Percentiles rank a stretch among this genome's conserved stretches.
Evolutionary conservation across 768 basidiomycete genomes (phyloP).

Genomic region (Collybia nuda): DNA sequence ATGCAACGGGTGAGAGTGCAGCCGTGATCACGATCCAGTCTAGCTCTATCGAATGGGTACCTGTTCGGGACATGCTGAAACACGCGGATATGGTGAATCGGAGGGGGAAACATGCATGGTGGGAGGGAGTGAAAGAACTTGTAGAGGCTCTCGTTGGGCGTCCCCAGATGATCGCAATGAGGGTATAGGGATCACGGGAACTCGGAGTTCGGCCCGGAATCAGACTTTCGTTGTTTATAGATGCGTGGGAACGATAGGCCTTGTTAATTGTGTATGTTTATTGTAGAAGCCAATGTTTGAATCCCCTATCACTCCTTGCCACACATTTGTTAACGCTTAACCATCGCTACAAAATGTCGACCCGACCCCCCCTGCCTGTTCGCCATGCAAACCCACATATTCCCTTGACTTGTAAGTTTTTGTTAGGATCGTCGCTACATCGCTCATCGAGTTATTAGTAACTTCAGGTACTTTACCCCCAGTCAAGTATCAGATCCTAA

Average conservation of each 20-base stretch:
- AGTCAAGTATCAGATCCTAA: constrained; percentile 92
- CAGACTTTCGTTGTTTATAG: constrained; percentile 11
- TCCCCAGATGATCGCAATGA: constrained; percentile 41
- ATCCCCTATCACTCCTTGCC: constrained; percentile 12
- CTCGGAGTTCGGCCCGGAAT: neutral
- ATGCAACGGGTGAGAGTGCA: constrained; percentile 64
- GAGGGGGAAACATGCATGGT: constrained; percentile 78
- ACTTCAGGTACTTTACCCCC: constrained; percentile 48
- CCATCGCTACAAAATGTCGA: constrained; percentile 26
- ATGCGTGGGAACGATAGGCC: constrained; percentile 27
- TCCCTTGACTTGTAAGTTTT: constrained; percentile 38
- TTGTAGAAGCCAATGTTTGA: constrained; percentile 24
- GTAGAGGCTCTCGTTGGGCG: constrained; percentile 74
- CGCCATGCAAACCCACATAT: constrained; percentile 52
- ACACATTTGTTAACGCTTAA: neutral
- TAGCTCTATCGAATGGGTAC: constrained; percentile 77
- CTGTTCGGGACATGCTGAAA: constrained; percentile 78
- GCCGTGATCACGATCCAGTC: constrained; percentile 93
- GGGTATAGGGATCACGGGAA: constrained; percentile 2
- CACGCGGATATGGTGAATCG: constrained; percentile 92
- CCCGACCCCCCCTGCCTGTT: constrained; percentile 52
- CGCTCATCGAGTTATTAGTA: constrained; percentile 25
- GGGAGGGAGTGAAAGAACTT: constrained; percentile 66
- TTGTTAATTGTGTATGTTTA: constrained; percentile 28
- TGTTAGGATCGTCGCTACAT: neutral